Base-by-base conservation (phyloP, 23 red algal species). In the Cyanidiococcus yangmingshanensis region DNA sequence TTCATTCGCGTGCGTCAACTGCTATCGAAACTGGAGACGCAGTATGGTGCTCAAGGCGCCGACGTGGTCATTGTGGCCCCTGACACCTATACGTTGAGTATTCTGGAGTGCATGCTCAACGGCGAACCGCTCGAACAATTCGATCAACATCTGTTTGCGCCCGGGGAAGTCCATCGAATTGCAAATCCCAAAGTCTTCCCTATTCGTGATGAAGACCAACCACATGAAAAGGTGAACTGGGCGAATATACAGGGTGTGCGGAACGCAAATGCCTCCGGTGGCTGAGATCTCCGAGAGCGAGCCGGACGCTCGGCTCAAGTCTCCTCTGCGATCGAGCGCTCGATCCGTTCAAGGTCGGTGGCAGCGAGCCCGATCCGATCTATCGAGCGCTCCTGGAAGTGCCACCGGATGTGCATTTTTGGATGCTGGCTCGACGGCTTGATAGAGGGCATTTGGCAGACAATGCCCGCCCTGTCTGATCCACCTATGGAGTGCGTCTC, bases 21-120 rank as follows among this genome's bases (percentile, higher is more conserved):
- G 58, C 31, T 95, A 59, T 85, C 82, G 40, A 95, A 95, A 68
- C 58, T 87, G 41, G 90, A 95, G 74, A 95, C 90, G 67, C 86
- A 89, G 77, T 95, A 95, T 41, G 79, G 79, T 51, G 82, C 77
- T 7, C 77, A 87, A 21, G 59, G 83, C 37, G 63, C 63, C 7
- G 21, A 25, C 7, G 83, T 95, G 24, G 59, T 95, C 12, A 84
- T 95, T 37, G 40, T 95, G 1, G 82, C 90, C 3, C 85, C 90
- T 24, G 90, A 95, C 68, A 82, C 80, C 2, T 87, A 89, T 37
- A 75, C 77, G 2, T 58, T 95, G 27, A 75, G 59, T 7, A 79
- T 95, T 59, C 67, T 89, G 1, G 85, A 95, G 68, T 68, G 81
- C 15, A 17, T 71, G 15, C 2, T 80, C 50, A 45, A 35, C 63